Evolutionary conservation across 169 alveolate genomes (phyloP).

Genomic region (Plasmodium yoelii): DNA sequence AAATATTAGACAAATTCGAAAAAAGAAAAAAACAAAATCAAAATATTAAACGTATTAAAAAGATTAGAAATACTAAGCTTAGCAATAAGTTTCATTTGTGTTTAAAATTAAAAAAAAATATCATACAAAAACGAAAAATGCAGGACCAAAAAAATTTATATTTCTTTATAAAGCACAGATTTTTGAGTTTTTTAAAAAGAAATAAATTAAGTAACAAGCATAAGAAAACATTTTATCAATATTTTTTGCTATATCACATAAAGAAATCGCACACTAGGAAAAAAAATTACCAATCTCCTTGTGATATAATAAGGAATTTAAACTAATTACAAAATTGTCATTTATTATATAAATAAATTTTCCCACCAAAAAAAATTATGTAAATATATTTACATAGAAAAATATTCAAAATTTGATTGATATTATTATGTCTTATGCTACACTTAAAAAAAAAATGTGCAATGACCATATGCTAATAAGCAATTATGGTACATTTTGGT

Average conservation of each 20-base stretch:
- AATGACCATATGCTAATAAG: too few relatives aligned
- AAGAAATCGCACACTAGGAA: constrained; percentile 55
- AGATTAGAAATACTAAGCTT: not conserved
- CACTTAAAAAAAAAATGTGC: too few relatives aligned
- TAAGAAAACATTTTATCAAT: constrained; percentile 64
- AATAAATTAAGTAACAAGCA: constrained; percentile 21
- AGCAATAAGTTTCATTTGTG: constrained; percentile 46
- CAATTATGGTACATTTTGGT: too few relatives aligned
- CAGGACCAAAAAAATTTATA: constrained; percentile 47
- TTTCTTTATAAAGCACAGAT: constrained; percentile 46
- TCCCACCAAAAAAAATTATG: too few relatives aligned
- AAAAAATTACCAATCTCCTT: constrained; percentile 69
- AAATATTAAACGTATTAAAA: constrained; percentile 7
- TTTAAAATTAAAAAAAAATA: constrained; percentile 14
- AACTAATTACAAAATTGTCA: not conserved
- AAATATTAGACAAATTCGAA: not conserved
- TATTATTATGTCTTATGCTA: too few relatives aligned
- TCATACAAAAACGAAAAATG: constrained; percentile 43
- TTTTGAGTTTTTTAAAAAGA: constrained; percentile 13
- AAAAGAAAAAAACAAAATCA: not conserved
- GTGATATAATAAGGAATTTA: constrained; percentile 17
- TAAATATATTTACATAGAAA: too few relatives aligned
- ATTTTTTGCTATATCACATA: constrained; percentile 69
- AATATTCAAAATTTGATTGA: too few relatives aligned
- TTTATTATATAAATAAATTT: too few relatives aligned